These are phyloP conservation scores for Penicillium italicum DNA, from an alignment of 2,329 filamentous ascomycete genomes.

Conservation along the genomic window DNA sequence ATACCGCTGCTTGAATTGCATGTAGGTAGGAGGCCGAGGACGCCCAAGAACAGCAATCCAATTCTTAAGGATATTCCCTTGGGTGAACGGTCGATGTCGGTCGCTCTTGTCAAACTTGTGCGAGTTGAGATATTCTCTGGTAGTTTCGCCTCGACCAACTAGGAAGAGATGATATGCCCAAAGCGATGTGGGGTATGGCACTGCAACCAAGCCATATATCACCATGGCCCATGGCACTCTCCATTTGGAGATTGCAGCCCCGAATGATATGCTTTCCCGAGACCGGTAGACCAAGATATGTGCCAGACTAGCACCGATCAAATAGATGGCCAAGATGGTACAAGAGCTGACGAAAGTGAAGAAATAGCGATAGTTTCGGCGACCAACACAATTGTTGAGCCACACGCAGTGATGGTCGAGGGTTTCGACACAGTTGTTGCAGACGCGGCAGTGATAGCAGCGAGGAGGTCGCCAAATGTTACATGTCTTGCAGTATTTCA, in stretches of 20 bases:
- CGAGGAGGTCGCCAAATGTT: constrained; percentile 95
- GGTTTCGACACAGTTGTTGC: constrained; percentile 95
- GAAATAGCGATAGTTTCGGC: constrained; percentile 97
- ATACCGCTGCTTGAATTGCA: constrained; percentile 77
- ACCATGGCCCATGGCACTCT: constrained; percentile 83
- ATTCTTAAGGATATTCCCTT: constrained; percentile 71
- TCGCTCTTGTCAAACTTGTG: constrained; percentile 94
- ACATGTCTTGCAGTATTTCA: constrained; percentile 97
- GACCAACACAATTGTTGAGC: constrained; percentile 97
- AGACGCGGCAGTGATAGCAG: constrained; percentile 92
- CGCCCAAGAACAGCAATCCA: constrained; percentile 76
- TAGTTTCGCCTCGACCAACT: constrained; percentile 87
- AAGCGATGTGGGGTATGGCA: constrained; percentile 77
- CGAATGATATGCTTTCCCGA: constrained; percentile 63
- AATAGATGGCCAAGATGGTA: constrained; percentile 71
- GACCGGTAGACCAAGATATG: constrained; percentile 73
- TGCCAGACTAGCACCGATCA: constrained; percentile 72
- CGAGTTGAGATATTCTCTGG: constrained; percentile 90
- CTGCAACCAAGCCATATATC: constrained; percentile 71
- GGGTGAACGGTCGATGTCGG: constrained; percentile 84
- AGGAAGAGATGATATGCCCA: constrained; percentile 89
- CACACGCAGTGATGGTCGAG: constrained; percentile 98
- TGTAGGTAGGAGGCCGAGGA: constrained; percentile 81
- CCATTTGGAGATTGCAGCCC: constrained; percentile 64
- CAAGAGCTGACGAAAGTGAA: constrained; percentile 81